Evolutionary conservation across 1,284 basidiomycete species (phyloP).

Genomic region (Caloboletus firmus): DNA sequence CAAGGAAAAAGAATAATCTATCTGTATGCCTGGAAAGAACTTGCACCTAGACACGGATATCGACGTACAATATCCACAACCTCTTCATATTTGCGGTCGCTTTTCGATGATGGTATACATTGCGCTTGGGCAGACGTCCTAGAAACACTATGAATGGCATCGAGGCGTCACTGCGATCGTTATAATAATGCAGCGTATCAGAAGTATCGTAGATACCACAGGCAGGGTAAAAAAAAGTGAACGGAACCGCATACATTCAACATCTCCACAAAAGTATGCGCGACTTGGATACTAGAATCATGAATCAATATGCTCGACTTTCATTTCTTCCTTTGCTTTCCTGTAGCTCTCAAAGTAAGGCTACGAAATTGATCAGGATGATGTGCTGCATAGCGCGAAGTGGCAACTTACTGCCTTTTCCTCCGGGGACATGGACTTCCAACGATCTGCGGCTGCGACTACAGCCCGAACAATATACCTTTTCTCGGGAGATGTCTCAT

Average conservation of each 20-base stretch:
- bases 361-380: slow-evolving; percentile 12
- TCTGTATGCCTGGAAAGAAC: neutral
- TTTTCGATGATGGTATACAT: slow-evolving; percentile 8
- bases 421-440: slow-evolving; percentile 28
- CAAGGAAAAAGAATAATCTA: neutral
- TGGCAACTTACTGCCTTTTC: slow-evolving; percentile 29
- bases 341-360: slow-evolving; percentile 24
- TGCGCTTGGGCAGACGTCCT: neutral
- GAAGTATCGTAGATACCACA: slow-evolving; percentile 5
- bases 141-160: slow-evolving; percentile 4
- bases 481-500: slow-evolving; percentile 4
- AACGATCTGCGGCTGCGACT: slow-evolving; percentile 24
- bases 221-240: neutral
- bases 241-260: slow-evolving; percentile 4
- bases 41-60: neutral
- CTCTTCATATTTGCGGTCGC: neutral
- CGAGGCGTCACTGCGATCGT: neutral
- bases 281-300: slow-evolving; percentile 40
- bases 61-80: neutral
- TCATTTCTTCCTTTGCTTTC: slow-evolving; percentile 19
- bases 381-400: neutral
- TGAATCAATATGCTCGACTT: slow-evolving; percentile 1
- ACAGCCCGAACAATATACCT: neutral
- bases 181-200: slow-evolving; percentile 9
- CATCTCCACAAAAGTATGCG: slow-evolving; percentile 31